Percentiles rank a stretch among this genome's conserved stretches.
These are phyloP conservation scores for Diospyros kaki DNA, from an alignment of 148 eudicot genomes.

Conservation along the genomic window DNA sequence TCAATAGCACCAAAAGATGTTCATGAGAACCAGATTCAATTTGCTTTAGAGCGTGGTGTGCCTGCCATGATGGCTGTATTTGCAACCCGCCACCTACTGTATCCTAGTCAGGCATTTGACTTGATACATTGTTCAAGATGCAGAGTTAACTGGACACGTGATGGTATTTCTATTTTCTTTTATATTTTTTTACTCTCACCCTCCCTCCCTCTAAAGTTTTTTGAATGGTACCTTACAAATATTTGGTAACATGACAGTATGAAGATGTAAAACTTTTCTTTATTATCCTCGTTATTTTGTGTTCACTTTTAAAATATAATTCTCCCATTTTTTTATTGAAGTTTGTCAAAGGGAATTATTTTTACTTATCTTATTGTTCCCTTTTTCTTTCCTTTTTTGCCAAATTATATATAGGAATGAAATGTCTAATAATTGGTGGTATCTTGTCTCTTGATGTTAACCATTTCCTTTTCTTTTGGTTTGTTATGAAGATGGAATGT, in stretches of 20 bases:
- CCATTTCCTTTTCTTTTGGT: neutral
- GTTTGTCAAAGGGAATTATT: neutral
- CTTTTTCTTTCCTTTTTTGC: neutral
- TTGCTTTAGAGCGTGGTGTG: conserved; percentile 79
- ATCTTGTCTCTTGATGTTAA: conserved; percentile 1
- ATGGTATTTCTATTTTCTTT: conserved; percentile 38
- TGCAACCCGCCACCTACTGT: conserved; percentile 50
- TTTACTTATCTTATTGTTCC: no score
- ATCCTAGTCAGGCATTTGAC: conserved; percentile 85
- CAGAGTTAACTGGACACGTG: conserved; percentile 67
- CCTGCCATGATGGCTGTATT: conserved; percentile 76
- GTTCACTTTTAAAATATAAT: neutral
- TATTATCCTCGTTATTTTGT: no score
- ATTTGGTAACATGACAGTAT: no score
- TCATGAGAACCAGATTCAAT: conserved; percentile 62
- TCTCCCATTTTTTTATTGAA: neutral
- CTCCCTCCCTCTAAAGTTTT: no score
- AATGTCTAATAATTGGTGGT: neutral
- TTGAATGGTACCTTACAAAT: no score
- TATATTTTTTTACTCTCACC: neutral
- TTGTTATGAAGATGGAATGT: conserved; percentile 55
- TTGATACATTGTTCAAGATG: conserved; percentile 78
- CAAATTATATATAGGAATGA: neutral
- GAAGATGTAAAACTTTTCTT: no score
- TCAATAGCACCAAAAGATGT: conserved; percentile 70